Conservation (phyloP, 2,329 filamentous ascomycete genomes). For the Geosmithia putterillii region DNA sequence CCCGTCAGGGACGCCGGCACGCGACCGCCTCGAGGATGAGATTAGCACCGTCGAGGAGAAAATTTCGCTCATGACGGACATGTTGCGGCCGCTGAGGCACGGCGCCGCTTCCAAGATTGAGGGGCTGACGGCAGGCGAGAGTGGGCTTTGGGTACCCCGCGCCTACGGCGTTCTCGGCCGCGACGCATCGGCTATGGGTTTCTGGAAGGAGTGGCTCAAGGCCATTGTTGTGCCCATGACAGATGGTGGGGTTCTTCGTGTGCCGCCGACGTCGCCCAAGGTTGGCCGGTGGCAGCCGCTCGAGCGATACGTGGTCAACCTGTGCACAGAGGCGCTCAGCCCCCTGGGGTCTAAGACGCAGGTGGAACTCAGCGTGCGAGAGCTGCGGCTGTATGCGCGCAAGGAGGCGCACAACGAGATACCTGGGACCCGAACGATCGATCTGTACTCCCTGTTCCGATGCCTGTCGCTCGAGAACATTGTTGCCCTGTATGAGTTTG, state of each 20-base stretch:
- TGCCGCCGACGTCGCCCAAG: constrained; percentile 79
- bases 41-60: constrained; percentile 96
- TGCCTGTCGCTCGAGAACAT: constrained; percentile 86
- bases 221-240: constrained; percentile 94
- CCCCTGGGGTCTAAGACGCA: constrained; percentile 91
- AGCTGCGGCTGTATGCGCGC: constrained; percentile 81
- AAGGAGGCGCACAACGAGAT: constrained; percentile 91
- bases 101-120: constrained; percentile 96
- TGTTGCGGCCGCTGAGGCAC: constrained; percentile 82
- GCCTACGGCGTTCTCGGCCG: constrained; percentile 87
- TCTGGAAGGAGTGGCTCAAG: constrained; percentile 98
- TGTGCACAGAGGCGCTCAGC: constrained; percentile 89
- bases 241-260: constrained; percentile 67
- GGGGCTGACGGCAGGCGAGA: constrained; percentile 87
- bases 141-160: constrained; percentile 87
- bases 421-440: constrained; percentile 79
- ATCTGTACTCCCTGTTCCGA: constrained; percentile 86
- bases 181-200: constrained; percentile 70
- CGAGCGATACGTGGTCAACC: constrained; percentile 91
- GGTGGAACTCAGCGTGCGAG: constrained; percentile 80
- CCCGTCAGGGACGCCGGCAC: constrained; percentile 65
- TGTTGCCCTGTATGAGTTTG: constrained; percentile 84
- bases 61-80: constrained; percentile 91
- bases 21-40: constrained; percentile 81
- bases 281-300: constrained; percentile 93